phyloP scores from a whole-genome alignment of 2,329 filamentous ascomycete genomes.

The Exserohilum turcica region DNA sequence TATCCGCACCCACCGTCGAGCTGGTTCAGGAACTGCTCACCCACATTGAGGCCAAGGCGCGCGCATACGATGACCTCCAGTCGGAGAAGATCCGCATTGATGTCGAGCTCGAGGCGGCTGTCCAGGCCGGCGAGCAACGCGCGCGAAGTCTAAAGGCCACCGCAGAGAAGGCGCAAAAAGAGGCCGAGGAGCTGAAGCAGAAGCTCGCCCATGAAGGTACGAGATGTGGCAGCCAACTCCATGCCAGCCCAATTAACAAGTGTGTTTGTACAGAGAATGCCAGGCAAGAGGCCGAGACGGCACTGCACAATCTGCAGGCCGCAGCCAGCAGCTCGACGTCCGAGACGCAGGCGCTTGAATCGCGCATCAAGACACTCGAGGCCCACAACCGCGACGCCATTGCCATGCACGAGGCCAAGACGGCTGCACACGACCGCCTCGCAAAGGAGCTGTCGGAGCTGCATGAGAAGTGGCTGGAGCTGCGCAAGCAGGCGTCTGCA shows the following conservation, averaged over 20 bases:
- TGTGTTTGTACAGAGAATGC: slow-evolving; percentile 66
- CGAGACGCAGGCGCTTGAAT: slow-evolving; percentile 75
- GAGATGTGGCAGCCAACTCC: slow-evolving; percentile 23
- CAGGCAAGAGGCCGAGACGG: slow-evolving; percentile 76
- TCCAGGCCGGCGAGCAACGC: slow-evolving; percentile 81
- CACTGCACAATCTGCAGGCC: slow-evolving; percentile 78
- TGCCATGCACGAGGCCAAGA: slow-evolving; percentile 87
- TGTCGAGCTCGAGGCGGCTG: slow-evolving; percentile 90
- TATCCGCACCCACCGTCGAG: slow-evolving; percentile 74
- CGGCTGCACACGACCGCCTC: slow-evolving; percentile 81
- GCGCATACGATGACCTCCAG: slow-evolving; percentile 79
- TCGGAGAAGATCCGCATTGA: slow-evolving; percentile 87
- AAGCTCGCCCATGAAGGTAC: slow-evolving; percentile 84
- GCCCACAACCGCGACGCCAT: slow-evolving; percentile 90
- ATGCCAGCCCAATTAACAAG: slow-evolving; percentile 16
- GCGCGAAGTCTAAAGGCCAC: slow-evolving; percentile 80
- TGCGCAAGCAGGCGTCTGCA: slow-evolving; percentile 79
- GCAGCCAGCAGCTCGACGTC: slow-evolving; percentile 73
- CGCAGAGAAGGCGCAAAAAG: slow-evolving; percentile 80
- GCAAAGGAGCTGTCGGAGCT: slow-evolving; percentile 85
- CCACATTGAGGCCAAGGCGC: slow-evolving; percentile 77
- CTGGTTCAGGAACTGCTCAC: slow-evolving; percentile 76
- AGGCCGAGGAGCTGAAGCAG: slow-evolving; percentile 78
- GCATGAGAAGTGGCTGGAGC: slow-evolving; percentile 83
- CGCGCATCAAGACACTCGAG: slow-evolving; percentile 85